phyloP scores from a whole-genome alignment of 179 eudicot genomes.

The Drosera spatulata region DNA sequence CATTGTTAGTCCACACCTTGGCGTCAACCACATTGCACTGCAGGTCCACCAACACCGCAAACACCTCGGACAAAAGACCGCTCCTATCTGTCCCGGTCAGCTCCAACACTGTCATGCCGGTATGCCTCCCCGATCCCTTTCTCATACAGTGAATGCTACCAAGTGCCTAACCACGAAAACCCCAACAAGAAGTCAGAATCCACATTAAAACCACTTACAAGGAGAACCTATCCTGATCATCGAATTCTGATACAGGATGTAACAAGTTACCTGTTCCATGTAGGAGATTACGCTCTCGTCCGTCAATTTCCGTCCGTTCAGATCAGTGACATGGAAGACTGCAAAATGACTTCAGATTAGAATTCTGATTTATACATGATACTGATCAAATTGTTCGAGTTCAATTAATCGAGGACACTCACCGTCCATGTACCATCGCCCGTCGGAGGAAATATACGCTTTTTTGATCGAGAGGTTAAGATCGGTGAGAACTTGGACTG shows the following conservation, averaged over 20 bases:
- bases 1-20: slow-evolving; percentile 88
- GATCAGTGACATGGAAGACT: slow-evolving; percentile 95
- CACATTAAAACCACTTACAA: not conserved
- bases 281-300: slow-evolving; percentile 65
- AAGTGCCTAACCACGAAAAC: slow-evolving; percentile 42
- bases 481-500: slow-evolving; percentile 84
- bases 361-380: no score
- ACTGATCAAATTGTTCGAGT: no score
- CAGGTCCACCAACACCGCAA: slow-evolving; percentile 59
- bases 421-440: slow-evolving; percentile 99
- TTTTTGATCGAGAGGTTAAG: slow-evolving; percentile 74
- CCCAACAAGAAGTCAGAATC: slow-evolving; percentile 3
- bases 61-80: slow-evolving; percentile 73
- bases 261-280: slow-evolving; percentile 64
- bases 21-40: slow-evolving; percentile 69
- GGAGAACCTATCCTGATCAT: not conserved
- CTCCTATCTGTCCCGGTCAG: slow-evolving; percentile 75
- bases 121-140: slow-evolving; percentile 16
- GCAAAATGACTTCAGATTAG: slow-evolving; percentile 11
- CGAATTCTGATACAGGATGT: not conserved
- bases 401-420: slow-evolving; percentile 1
- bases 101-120: slow-evolving; percentile 72
- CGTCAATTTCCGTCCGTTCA: slow-evolving; percentile 68
- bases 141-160: slow-evolving; percentile 45
- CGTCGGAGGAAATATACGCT: slow-evolving; percentile 87